A percentile compares a stretch with the other conserved stretches of the same genome.
Evolutionary conservation across 257 asterid genomes (phyloP).

Genomic region (Rehmannia glutinosa): DNA sequence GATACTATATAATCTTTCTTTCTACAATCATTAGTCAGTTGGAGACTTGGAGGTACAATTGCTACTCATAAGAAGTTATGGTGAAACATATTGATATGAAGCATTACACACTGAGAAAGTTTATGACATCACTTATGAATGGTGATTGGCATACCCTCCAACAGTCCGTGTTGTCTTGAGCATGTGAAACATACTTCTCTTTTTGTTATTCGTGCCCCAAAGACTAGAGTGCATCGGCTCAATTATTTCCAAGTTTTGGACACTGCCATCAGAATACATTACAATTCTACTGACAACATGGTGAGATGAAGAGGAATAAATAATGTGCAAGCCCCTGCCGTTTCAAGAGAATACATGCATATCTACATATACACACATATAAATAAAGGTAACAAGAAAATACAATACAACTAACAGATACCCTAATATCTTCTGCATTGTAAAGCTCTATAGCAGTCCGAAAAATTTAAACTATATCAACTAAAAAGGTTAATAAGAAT

Average conservation of each 20-base stretch:
- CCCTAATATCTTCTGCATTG: neutral
- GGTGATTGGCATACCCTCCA: slow-evolving; percentile 74
- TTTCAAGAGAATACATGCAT: too few relatives aligned
- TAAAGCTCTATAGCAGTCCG: neutral
- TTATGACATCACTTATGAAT: slow-evolving; percentile 20
- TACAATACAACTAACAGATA: neutral
- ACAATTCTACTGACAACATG: slow-evolving; percentile 3
- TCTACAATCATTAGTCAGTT: slow-evolving; percentile 3
- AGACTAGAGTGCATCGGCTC: slow-evolving; percentile 85
- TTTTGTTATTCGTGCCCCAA: slow-evolving; percentile 69
- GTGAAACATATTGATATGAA: slow-evolving; percentile 7
- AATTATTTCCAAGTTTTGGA: slow-evolving; percentile 91
- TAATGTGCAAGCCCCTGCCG: too few relatives aligned
- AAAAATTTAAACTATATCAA: slow-evolving; percentile 8
- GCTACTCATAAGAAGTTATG: slow-evolving; percentile 7
- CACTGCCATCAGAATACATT: slow-evolving; percentile 49
- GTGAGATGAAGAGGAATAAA: too few relatives aligned
- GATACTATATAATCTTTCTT: neutral
- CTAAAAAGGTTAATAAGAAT: neutral
- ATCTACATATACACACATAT: too few relatives aligned
- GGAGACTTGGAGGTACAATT: slow-evolving; percentile 2
- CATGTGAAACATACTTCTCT: slow-evolving; percentile 93
- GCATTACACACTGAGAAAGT: slow-evolving; percentile 8
- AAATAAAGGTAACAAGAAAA: slow-evolving; percentile 4
- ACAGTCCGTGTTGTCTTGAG: slow-evolving; percentile 89